Conservation (phyloP, 164 flowering plant genomes). For the Dillenia turbinata region DNA sequence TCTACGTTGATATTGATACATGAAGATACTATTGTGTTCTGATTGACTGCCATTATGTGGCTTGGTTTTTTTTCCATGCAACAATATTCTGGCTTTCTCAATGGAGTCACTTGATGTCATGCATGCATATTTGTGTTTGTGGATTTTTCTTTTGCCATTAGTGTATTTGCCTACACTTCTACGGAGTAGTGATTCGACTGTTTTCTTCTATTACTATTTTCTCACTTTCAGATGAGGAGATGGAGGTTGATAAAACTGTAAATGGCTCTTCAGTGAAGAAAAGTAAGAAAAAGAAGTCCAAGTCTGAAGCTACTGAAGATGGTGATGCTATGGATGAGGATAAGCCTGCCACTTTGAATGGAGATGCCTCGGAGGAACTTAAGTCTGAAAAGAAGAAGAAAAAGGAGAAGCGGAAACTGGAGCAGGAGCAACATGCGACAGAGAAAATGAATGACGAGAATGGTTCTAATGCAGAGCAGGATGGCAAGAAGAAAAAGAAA, state of each 20-base stretch:
- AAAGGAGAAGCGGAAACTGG: constrained; percentile 43
- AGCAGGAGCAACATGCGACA: constrained; percentile 13
- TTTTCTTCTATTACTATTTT: neutral
- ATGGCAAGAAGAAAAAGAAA: constrained; percentile 73
- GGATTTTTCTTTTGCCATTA: too few relatives aligned
- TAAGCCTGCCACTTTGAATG: constrained; percentile 31
- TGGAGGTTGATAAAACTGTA: constrained; percentile 31
- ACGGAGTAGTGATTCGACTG: neutral
- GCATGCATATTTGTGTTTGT: too few relatives aligned
- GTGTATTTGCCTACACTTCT: too few relatives aligned
- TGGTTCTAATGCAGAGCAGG: constrained; percentile 27
- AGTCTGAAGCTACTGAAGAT: constrained; percentile 21
- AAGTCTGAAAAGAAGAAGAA: constrained; percentile 55
- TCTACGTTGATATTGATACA: too few relatives aligned
- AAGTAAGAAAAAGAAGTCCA: constrained; percentile 61
- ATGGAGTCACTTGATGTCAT: too few relatives aligned
- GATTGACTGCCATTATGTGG: too few relatives aligned
- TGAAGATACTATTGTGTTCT: too few relatives aligned
- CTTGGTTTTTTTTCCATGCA: too few relatives aligned
- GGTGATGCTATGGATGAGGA: constrained; percentile 33
- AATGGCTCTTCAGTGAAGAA: constrained; percentile 40
- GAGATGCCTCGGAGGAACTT: constrained; percentile 29
- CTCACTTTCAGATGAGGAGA: constrained; percentile 28
- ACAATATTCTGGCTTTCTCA: too few relatives aligned
- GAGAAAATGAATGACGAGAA: constrained; percentile 25